These are phyloP conservation scores for Emericellopsis cladophorae DNA, from an alignment of 2,329 filamentous ascomycete genomes.

Conservation along the genomic window DNA sequence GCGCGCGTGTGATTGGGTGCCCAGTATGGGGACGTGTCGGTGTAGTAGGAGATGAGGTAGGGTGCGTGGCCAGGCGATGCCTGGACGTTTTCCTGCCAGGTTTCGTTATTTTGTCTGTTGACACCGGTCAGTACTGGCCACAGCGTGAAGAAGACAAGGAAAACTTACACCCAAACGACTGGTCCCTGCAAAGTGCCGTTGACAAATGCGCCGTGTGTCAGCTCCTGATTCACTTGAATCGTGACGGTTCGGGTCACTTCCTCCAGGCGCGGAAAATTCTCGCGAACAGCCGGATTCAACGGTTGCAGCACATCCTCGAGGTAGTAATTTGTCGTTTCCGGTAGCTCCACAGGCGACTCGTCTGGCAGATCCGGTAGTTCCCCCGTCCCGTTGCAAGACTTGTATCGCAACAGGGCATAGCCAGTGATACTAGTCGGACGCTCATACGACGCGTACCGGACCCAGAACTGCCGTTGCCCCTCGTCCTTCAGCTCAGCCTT, in stretches of 20 bases:
- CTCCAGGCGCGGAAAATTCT: constrained; percentile 21
- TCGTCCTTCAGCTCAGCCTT: constrained; percentile 21
- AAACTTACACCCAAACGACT: constrained; percentile 17
- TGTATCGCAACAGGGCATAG: constrained; percentile 35
- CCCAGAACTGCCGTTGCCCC: constrained; percentile 24
- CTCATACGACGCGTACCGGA: constrained; percentile 37
- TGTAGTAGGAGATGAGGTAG: constrained; percentile 39
- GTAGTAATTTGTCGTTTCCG: constrained; percentile 22
- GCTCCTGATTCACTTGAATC: constrained; percentile 28
- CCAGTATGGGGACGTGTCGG: constrained; percentile 31
- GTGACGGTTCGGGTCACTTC: constrained; percentile 37
- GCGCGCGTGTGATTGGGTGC: constrained; percentile 31
- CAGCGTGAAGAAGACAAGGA: background rate
- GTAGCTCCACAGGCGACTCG: constrained; percentile 14
- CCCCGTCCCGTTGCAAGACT: constrained; percentile 6
- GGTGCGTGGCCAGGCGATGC: constrained; percentile 14
- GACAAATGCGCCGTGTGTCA: constrained; percentile 16
- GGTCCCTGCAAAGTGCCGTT: constrained; percentile 14
- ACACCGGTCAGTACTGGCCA: background rate
- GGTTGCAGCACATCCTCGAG: constrained; percentile 33
- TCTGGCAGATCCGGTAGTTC: constrained; percentile 1
- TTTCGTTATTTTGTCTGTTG: constrained; percentile 21
- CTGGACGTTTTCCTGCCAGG: constrained; percentile 25
- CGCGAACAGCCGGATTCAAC: constrained; percentile 7
- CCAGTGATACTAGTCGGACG: constrained; percentile 29